Base-by-base conservation (phyloP, 2,329 filamentous ascomycete species). In the Cordyceps militaris region DNA sequence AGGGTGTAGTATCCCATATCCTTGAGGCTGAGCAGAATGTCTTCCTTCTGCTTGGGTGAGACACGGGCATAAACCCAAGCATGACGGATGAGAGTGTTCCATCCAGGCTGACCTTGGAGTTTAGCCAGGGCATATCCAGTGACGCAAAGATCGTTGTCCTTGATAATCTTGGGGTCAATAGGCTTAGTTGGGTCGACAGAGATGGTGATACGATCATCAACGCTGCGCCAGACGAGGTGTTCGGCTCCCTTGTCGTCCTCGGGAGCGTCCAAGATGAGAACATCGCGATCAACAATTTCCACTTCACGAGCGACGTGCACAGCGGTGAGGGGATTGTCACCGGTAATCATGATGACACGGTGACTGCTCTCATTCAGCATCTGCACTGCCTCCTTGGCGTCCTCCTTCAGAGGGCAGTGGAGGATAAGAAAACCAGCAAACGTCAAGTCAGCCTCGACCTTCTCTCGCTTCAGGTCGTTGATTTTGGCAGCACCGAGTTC, bases 351-450 rank as follows among this genome's bases (percentile, higher is more conserved):
- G 65, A 99, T 89, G 48, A 96, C 91, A 65, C 94, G 90, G 73
- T 99, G 94, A 74, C 92, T 97, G 74, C 93, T 97, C 77, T 99
- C 94, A 69, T 97, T 99, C 65, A 99, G 82, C 91, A 97, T 97
- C 63, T 88, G 90, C 42, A 99, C 90, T 40, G 94, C 86, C 70
- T 94, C 87, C 74, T 95, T 89, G 48, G 94, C 94, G 71, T 99
- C 94, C 26, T 96, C 92, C 75, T 99, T 99, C 58, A 99, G 80
- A 5, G 94, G 94, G 67, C 91, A 97, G 71, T 97, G 93, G 30
- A 99, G 79, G 53, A 99, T 91, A 61, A 99, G 78, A 77, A 99
- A 99, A 59, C 94, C 94, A 60, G 94, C 94, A 73, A 99, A 99
- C 21, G 81, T 85, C 50, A 99, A 77, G 24, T 88, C 84, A 50